Conservation (phyloP, 768 basidiomycete species). For the Cystofilobasidium ferigula region DNA sequence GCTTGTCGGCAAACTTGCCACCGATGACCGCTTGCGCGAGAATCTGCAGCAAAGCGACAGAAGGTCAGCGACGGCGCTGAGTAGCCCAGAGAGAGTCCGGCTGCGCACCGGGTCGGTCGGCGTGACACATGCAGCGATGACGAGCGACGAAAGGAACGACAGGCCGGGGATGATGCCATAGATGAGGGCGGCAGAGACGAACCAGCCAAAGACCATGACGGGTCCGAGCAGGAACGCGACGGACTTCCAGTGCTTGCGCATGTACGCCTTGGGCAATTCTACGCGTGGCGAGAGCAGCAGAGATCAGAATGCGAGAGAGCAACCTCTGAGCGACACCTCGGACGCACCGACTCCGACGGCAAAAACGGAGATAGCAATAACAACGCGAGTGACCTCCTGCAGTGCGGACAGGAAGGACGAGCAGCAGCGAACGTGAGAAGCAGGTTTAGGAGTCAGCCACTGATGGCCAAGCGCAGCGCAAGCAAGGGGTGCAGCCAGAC, state of each 20-base stretch:
- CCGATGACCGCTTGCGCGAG: conserved; percentile 85
- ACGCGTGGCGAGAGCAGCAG: background rate
- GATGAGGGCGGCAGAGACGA: conserved; percentile 74
- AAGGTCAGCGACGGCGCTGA: background rate
- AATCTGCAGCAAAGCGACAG: conserved; percentile 16
- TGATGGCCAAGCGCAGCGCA: background rate
- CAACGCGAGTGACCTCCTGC: conserved; percentile 71
- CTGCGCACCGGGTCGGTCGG: conserved; percentile 61
- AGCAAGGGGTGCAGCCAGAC: background rate
- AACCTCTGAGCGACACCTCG: background rate
- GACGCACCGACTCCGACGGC: conserved; percentile 72
- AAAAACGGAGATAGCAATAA: conserved; percentile 92
- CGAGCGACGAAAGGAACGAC: conserved; percentile 76
- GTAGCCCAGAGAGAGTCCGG: background rate
- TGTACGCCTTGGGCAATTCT: conserved; percentile 71
- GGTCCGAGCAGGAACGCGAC: conserved; percentile 63
- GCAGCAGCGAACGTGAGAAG: background rate
- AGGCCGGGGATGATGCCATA: conserved; percentile 82
- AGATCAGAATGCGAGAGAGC: background rate
- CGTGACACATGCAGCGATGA: conserved; percentile 58
- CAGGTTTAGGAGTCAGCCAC: background rate
- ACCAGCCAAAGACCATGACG: conserved; percentile 65
- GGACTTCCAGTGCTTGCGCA: conserved; percentile 84
- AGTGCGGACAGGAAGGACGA: background rate
- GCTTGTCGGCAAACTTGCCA: conserved; percentile 95